Percentiles rank a stretch among this genome's conserved stretches.
These are phyloP conservation scores for Venturia nashicola DNA, from an alignment of 2,329 filamentous ascomycete species.

Conservation along the genomic window DNA sequence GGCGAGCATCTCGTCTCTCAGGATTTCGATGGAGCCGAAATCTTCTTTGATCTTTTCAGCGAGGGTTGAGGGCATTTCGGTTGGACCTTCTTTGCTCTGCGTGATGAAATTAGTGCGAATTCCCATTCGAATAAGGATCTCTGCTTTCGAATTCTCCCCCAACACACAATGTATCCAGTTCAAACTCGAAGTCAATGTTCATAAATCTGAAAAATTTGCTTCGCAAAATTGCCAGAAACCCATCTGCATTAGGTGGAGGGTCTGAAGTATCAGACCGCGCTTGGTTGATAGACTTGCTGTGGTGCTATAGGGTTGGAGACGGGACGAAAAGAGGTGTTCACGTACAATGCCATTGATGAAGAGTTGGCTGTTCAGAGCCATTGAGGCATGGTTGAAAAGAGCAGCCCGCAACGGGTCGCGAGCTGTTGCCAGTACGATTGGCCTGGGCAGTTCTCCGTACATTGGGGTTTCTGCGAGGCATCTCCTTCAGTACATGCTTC, in stretches of 20 bases:
- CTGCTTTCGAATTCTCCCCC: no score
- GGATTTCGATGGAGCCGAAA: constrained; percentile 74
- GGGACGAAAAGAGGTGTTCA: background rate
- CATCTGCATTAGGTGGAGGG: background rate
- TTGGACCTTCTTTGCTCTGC: constrained; percentile 13
- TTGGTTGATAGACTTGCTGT: background rate
- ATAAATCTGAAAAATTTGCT: no score
- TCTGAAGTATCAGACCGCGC: background rate
- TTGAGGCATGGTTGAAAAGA: constrained; percentile 91
- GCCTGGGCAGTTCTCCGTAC: constrained; percentile 49
- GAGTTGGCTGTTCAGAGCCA: constrained; percentile 85
- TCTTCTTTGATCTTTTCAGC: constrained; percentile 45
- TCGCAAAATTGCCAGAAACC: background rate
- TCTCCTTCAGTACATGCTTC: constrained; percentile 1
- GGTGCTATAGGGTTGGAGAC: no score
- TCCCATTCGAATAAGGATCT: no score
- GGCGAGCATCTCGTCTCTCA: constrained; percentile 65
- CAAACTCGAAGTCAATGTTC: no score
- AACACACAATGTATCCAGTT: no score
- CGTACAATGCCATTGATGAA: constrained; percentile 54
- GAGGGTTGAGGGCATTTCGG: constrained; percentile 15
- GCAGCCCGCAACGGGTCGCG: constrained; percentile 66
- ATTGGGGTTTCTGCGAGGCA: constrained; percentile 45
- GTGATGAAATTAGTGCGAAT: constrained; percentile 7
- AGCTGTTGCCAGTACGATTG: constrained; percentile 62